Evolutionary conservation across 768 basidiomycete genomes (phyloP).

Genomic region (Podaxis pistillaris): DNA sequence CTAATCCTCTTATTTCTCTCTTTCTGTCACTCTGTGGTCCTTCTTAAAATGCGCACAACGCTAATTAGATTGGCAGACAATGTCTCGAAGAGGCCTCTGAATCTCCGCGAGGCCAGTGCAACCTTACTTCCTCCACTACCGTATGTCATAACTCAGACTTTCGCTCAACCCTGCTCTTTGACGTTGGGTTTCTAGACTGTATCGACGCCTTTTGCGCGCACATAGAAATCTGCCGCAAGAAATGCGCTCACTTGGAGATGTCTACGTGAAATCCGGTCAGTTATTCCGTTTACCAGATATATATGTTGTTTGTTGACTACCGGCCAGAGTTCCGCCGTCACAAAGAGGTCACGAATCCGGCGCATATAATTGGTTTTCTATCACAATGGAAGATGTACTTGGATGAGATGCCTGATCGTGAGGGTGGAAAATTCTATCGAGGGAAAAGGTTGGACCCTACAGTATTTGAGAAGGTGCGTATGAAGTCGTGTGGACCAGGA

Average conservation of each 20-base stretch:
- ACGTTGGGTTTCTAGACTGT: conserved; percentile 51
- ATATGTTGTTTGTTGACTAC: neutral
- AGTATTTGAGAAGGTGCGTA: conserved; percentile 69
- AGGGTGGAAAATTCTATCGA: conserved; percentile 44
- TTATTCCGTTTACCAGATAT: neutral
- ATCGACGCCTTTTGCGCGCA: conserved; percentile 75
- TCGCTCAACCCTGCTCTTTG: neutral
- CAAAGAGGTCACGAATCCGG: conserved; percentile 74
- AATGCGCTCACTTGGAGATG: conserved; percentile 83
- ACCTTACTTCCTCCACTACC: conserved; percentile 81
- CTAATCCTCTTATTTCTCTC: neutral
- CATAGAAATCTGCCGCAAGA: conserved; percentile 72
- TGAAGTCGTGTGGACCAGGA: neutral
- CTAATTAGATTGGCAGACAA: conserved; percentile 53
- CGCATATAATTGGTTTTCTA: conserved; percentile 92
- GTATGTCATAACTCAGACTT: conserved; percentile 41
- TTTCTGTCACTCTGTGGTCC: neutral
- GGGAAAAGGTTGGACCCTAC: conserved; percentile 72
- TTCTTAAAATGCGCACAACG: conserved; percentile 1
- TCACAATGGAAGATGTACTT: conserved; percentile 95
- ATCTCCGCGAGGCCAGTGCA: conserved; percentile 60
- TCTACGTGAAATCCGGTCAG: conserved; percentile 78
- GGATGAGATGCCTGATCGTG: conserved; percentile 58
- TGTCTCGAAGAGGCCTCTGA: conserved; percentile 54
- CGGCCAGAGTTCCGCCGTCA: conserved; percentile 85